Evolutionary conservation across 805 yeast genomes (phyloP), one percentile per base, ranked within the genome.

Genomic region (Teunomyces funiuensis): DNA sequence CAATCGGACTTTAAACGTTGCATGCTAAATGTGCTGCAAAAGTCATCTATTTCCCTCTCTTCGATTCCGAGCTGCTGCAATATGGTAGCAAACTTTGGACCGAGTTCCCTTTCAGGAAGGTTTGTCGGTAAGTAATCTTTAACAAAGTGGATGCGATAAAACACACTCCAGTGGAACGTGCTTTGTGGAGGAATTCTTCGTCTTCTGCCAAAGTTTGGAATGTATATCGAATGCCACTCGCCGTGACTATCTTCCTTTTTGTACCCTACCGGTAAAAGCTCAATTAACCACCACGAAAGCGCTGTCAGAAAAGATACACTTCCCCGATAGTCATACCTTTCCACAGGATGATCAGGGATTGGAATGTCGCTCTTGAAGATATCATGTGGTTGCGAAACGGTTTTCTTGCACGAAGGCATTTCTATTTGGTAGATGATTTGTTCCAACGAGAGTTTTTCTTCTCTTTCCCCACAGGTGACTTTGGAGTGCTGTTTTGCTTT

Each of bases 151-250:
- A 75, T 51, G 47, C 83, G 63, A 79, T 82, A 82, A 45, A 65
- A 68, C 1, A 81, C 71, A 34, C 86, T 80, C 87, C 88, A 83
- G 57, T 83, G 88, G 25, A 81, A 45, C 10, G 57, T 58, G 8
- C 75, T 71, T 43, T 67, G 58, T 1, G 46, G 44, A 1, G 86
- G 85, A 3, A 82, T 60, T 30, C 62, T 62, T 44, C 88, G 63
- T 4, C 55, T 42, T 10, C 77, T 62, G 2, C 88, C 88, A 3
- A 80, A 50, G 52, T 83, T 82, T 1, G 88, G 88, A 10, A 61
- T 52, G 50, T 69, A 77, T 4, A 63, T 58, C 36, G 71, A 65
- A 42, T 59, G 62, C 84, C 85, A 80, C 49, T 68, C 63, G 2
- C 80, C 79, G 3, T 64, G 52, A 9, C 42, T 45, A 50, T 75